phyloP scores from a whole-genome alignment of 2,329 filamentous ascomycete species.

The Lasiodiplodia citricola region DNA sequence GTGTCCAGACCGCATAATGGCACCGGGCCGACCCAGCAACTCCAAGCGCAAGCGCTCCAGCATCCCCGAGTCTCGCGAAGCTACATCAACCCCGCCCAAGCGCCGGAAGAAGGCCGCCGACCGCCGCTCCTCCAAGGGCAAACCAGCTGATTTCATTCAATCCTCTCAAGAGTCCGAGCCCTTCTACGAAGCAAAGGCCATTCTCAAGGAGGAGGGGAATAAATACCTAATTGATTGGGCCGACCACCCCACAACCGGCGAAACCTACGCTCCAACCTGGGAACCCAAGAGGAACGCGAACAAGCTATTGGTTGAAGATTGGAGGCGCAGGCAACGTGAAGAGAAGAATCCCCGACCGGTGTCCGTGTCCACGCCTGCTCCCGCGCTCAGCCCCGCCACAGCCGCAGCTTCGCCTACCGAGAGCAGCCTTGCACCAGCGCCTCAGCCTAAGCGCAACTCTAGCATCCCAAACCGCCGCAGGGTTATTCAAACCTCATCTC shows the following conservation, averaged over 20 bases:
- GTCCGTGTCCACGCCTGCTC: not conserved
- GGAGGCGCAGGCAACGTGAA: slow-evolving; percentile 35
- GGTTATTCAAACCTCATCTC: slow-evolving; percentile 33
- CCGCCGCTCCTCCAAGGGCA: not conserved
- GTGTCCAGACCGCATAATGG: slow-evolving; percentile 21
- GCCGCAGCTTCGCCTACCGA: not conserved
- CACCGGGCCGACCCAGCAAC: slow-evolving; percentile 1
- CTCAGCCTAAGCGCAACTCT: not conserved
- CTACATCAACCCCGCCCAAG: slow-evolving; percentile 4
- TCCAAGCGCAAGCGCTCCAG: slow-evolving; percentile 20
- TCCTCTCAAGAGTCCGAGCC: not conserved
- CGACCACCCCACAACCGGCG: slow-evolving; percentile 56
- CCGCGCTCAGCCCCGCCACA: not conserved
- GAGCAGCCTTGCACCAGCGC: not conserved
- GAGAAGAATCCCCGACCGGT: slow-evolving; percentile 19
- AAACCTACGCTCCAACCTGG: slow-evolving; percentile 59
- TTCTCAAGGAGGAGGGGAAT: slow-evolving; percentile 40
- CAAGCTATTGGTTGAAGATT: slow-evolving; percentile 41
- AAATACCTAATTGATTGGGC: slow-evolving; percentile 65
- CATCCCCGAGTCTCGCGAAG: not conserved
- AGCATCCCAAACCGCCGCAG: slow-evolving; percentile 25
- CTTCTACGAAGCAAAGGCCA: slow-evolving; percentile 28
- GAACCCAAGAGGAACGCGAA: slow-evolving; percentile 49
- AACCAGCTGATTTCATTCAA: not conserved
- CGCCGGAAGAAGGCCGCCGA: not conserved